Evolutionary conservation across 768 basidiomycete genomes (phyloP), one percentile per base, ranked within the genome.

Genomic region (Pleurotus pulmonarius): DNA sequence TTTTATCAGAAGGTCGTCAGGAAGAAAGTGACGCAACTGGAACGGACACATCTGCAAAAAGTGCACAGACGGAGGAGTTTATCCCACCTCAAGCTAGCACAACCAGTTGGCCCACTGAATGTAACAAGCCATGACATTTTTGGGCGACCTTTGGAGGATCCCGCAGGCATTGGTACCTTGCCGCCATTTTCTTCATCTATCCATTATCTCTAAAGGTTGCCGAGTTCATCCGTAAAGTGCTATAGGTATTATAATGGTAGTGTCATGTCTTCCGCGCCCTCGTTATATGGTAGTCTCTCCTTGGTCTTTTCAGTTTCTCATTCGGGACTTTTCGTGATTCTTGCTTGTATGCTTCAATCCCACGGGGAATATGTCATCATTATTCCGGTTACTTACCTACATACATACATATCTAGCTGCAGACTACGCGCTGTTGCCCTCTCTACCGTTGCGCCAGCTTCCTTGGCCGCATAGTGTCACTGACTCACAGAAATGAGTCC

Each of bases 171-270:
- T 62, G 62, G 56, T 55, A 61, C 22, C 49, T 58, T 47, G 58
- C 52, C 46, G 51, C 34, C 26, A n/a, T 51, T 57, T 37, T 58
- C 55, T 37, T 60, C 54, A 55, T 53, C 61, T 59, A 58, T 61
- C 45, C 62, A 58, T n/a, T 59, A 53, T 46, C 45, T 61, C 56
- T 55, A 56, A 57, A 61, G 64, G 67, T 65, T 67, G 68, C 67
- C 67, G 63, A 60, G 65, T 39, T 58, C 18, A 13, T 61, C 18
- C 55, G 51, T 49, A 54, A 60, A 56, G 55, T 58, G 29, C 58
- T 56, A 40, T 53, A 37, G 20, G 26, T 51, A 49, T 49, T 25
- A 22, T n/a, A 40, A 38, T 61, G 58, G 53, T n/a, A 26, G 25
- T 46, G 18, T 22, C 37, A 51, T 54, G 16, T 25, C 34, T 38